Percentiles rank a stretch among this genome's conserved stretches.
Conservation (phyloP, 805 yeast genomes). For the Ogataea saltuana region DNA sequence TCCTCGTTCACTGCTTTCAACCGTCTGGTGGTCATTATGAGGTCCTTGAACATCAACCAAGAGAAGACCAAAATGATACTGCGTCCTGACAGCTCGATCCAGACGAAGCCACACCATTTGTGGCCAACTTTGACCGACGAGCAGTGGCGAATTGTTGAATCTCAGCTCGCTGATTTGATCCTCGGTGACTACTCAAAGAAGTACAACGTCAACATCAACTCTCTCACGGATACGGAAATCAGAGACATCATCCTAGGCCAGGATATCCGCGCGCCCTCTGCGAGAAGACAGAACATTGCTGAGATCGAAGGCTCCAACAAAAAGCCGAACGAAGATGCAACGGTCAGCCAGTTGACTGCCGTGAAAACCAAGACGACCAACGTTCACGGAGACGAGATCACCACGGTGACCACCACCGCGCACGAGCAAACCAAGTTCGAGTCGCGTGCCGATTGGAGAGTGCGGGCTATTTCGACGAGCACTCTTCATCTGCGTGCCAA, state of each 20-base stretch:
- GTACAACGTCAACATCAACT: constrained; percentile 80
- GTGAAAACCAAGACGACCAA: constrained; percentile 80
- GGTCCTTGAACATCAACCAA: constrained; percentile 76
- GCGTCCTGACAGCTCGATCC: constrained; percentile 69
- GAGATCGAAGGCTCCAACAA: constrained; percentile 59
- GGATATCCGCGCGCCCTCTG: constrained; percentile 87
- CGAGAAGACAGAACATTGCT: constrained; percentile 78
- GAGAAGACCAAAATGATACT: constrained; percentile 76
- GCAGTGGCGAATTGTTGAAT: constrained; percentile 90
- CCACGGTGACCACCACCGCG: constrained; percentile 86
- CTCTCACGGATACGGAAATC: constrained; percentile 90
- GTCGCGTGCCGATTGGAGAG: constrained; percentile 90
- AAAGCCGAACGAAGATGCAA: constrained; percentile 39
- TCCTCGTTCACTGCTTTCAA: constrained; percentile 95
- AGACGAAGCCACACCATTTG: constrained; percentile 74
- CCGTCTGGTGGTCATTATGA: constrained; percentile 73
- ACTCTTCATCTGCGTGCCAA: constrained; percentile 72
- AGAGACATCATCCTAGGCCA: constrained; percentile 94
- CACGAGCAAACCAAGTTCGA: constrained; percentile 84
- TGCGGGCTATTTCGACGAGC: constrained; percentile 76
- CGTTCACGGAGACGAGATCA: constrained; percentile 95
- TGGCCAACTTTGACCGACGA: constrained; percentile 93
- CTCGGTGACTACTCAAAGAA: constrained; percentile 81
- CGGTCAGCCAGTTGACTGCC: constrained; percentile 59
- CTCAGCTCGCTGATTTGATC: constrained; percentile 84